Evolutionary conservation across 2,329 filamentous ascomycete genomes (phyloP).

Genomic region (Cryphonectria japonica): DNA sequence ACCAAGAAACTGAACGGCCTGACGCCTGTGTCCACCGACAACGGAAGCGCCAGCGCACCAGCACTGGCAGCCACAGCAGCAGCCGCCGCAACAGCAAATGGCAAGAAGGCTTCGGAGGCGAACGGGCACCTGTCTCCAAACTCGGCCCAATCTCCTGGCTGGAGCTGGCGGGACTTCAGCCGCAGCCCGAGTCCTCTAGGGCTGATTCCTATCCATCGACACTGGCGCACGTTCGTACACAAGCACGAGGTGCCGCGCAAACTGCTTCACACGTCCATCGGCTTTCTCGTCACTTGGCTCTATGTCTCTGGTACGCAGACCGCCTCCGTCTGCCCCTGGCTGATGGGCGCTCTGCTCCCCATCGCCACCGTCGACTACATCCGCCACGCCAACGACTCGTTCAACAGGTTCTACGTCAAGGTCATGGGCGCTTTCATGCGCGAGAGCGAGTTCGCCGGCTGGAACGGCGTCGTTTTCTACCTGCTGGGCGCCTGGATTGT

Average conservation of each 20-base stretch:
- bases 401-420: slow-evolving; percentile 88
- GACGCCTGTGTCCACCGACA: slow-evolving; percentile 51
- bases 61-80: not conserved
- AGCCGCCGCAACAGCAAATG: slow-evolving; percentile 35
- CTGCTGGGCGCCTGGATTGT: slow-evolving; percentile 88
- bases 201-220: slow-evolving; percentile 90
- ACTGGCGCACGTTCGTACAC: slow-evolving; percentile 91
- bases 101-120: slow-evolving; percentile 35
- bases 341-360: slow-evolving; percentile 80
- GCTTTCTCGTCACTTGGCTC: slow-evolving; percentile 87
- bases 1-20: slow-evolving; percentile 56
- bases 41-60: slow-evolving; percentile 30
- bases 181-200: slow-evolving; percentile 91
- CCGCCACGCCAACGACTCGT: slow-evolving; percentile 76
- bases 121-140: slow-evolving; percentile 76
- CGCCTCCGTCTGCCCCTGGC: slow-evolving; percentile 76
- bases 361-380: slow-evolving; percentile 82
- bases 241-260: slow-evolving; percentile 97
- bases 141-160: slow-evolving; percentile 62
- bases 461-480: slow-evolving; percentile 98
- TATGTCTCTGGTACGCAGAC: slow-evolving; percentile 82
- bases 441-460: slow-evolving; percentile 90
- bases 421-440: slow-evolving; percentile 91
- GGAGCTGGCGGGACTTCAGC: slow-evolving; percentile 86
- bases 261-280: slow-evolving; percentile 90